These are phyloP conservation scores for Colletotrichum eremochloae DNA, from an alignment of 2,329 filamentous ascomycete genomes.

Conservation along the genomic window DNA sequence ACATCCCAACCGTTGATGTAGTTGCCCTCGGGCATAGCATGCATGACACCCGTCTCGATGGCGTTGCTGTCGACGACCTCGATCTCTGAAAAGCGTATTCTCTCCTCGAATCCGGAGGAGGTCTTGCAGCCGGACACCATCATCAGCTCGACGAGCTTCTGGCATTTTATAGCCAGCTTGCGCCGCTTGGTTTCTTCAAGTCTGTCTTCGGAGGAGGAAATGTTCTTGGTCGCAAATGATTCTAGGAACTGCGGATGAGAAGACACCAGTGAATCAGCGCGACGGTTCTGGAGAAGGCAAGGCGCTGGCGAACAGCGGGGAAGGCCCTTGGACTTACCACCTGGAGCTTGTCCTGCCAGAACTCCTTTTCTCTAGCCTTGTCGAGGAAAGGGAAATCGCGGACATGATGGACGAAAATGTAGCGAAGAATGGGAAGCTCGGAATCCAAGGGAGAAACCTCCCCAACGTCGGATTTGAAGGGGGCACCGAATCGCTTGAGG, in stretches of 20 bases:
- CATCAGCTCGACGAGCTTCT: constrained; percentile 98
- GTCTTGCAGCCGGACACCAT: constrained; percentile 98
- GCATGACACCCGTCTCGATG: constrained; percentile 88
- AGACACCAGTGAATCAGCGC: constrained; percentile 34
- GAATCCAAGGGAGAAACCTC: constrained; percentile 95
- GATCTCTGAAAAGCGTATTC: constrained; percentile 95
- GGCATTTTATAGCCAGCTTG: constrained; percentile 91
- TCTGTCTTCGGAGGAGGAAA: constrained; percentile 95
- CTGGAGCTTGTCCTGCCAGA: constrained; percentile 99
- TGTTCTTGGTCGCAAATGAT: constrained; percentile 96
- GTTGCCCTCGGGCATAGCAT: constrained; percentile 91
- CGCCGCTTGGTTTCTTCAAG: constrained; percentile 95
- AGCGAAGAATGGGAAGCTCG: constrained; percentile 91
- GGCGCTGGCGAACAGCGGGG: neutral
- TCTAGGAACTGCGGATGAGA: constrained; percentile 80
- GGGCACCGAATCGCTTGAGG: constrained; percentile 93
- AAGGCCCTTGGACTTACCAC: constrained; percentile 70
- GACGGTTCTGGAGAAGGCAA: constrained; percentile 11
- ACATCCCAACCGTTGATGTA: constrained; percentile 97
- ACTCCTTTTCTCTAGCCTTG: constrained; percentile 97
- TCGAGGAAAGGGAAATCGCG: constrained; percentile 98
- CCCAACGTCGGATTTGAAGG: constrained; percentile 91
- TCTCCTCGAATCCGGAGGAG: constrained; percentile 96
- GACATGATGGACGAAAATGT: constrained; percentile 98
- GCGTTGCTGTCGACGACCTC: constrained; percentile 95